These are phyloP conservation scores for Lagenaria siceraria DNA, from an alignment of 306 rosid species.

Conservation along the genomic window DNA sequence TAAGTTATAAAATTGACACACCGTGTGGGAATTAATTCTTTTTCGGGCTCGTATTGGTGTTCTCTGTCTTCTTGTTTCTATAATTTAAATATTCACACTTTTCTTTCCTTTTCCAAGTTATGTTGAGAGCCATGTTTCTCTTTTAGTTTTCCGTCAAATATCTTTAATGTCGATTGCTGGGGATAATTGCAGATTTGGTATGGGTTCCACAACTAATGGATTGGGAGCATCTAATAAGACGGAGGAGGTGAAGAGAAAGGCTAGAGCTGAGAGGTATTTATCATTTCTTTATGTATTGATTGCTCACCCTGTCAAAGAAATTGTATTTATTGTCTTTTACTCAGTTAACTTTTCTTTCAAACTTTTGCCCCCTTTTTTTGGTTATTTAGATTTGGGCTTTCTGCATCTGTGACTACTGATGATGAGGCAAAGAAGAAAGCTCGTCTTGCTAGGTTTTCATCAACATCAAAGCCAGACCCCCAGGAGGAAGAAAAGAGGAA, in stretches of 20 bases:
- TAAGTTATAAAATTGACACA: neutral
- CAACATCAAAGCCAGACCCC: constrained; percentile 47
- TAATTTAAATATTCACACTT: neutral
- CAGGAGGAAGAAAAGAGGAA: constrained; percentile 83
- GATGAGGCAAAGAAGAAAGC: constrained; percentile 76
- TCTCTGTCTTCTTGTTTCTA: neutral
- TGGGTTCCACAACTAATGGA: constrained; percentile 27
- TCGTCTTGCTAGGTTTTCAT: constrained; percentile 58
- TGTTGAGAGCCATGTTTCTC: no score
- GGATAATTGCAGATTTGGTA: constrained; percentile 44
- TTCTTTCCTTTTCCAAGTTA: neutral
- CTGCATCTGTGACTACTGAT: constrained; percentile 37
- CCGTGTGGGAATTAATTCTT: neutral
- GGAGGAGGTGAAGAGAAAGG: constrained; percentile 73
- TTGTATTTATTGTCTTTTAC: neutral
- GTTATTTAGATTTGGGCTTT: constrained; percentile 54
- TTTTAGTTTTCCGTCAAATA: neutral
- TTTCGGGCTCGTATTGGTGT: neutral
- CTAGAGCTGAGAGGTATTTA: constrained; percentile 82
- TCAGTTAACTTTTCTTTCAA: neutral
- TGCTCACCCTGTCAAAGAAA: neutral
- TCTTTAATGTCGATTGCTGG: neutral
- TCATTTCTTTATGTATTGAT: neutral
- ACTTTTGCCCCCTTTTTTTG: neutral
- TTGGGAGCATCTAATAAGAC: constrained; percentile 39